Base-by-base conservation (phyloP, 116 monocot genomes). In the Thalassia testudinum region DNA sequence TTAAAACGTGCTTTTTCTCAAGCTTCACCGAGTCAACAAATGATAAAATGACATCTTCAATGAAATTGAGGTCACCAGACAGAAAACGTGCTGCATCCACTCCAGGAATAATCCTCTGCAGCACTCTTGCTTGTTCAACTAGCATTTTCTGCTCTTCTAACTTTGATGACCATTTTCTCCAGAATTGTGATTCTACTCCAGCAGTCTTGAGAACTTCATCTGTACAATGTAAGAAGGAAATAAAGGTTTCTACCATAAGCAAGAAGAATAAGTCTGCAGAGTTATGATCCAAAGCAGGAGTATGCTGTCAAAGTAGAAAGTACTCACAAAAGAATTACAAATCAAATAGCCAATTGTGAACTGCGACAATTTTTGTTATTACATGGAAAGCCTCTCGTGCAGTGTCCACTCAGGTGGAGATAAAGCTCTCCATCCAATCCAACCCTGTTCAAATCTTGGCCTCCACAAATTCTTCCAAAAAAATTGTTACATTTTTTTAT, bases 111-210 rank as follows among this genome's bases (percentile, higher is more conserved):
- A 78, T 63, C 61, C 71, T 63, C 47, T 93, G 75, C 21, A 93
- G 62, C 27, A 45, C 54, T 71, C 75, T 84, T 34, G 78, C 78
- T 56, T 83, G 68, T 50, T 83, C 78, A 34, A 87, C 80, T 29
- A 80, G 47, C 25, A 43, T 66, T 75, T 73, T 93, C 68, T 93
- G 82, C 57, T 80, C 80, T 66, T 93, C 87, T 57, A 93, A 71
- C 54, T 83, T 93, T 61, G 55, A 37, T 62, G 78, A 83, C 92
- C 87, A 93, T 49, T 87, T 78, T 56, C 63, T 77, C 92, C 92
- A 93, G 51, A 87, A 93, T 50, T 72, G 73, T 7, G 70, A 70
- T 50, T 83, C 72, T 59, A 61, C 73, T 52, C 75, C 55, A 21
- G 81, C 78, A 55, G 81, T 78, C 42, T 74, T 65, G 26, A 70